Evolutionary conservation across 2,329 filamentous ascomycete genomes (phyloP).

Genomic region (Aspergillus sp.): DNA sequence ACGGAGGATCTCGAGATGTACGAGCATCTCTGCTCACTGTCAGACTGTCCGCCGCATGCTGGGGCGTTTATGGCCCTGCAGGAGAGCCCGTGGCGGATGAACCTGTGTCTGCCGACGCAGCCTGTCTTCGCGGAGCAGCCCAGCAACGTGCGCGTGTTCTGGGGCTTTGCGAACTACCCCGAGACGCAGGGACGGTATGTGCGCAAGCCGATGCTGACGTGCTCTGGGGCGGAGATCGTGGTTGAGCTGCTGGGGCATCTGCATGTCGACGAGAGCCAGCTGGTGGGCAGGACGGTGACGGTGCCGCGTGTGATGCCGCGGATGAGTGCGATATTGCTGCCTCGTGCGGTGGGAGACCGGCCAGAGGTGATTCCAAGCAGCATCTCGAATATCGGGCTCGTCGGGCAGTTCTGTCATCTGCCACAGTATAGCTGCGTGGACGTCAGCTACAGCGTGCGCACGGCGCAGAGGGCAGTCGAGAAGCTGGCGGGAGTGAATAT

Average conservation of each 20-base stretch:
- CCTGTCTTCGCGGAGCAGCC: conserved; percentile 43
- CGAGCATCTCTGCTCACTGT: conserved; percentile 20
- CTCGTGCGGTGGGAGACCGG: not conserved
- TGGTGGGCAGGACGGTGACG: not conserved
- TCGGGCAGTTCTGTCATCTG: not conserved
- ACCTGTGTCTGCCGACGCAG: conserved; percentile 41
- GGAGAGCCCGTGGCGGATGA: conserved; percentile 43
- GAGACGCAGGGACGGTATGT: conserved; percentile 36
- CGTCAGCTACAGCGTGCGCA: conserved; percentile 1
- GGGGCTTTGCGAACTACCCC: conserved; percentile 42
- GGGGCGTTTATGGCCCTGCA: conserved; percentile 38
- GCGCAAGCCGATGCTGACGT: conserved; percentile 41
- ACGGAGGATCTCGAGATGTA: conserved; percentile 31
- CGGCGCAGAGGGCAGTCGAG: not conserved
- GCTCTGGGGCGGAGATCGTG: conserved; percentile 42
- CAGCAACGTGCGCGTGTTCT: conserved; percentile 34
- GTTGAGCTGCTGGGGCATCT: conserved; percentile 4
- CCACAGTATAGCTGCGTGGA: conserved; percentile 1
- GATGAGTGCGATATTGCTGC: not conserved
- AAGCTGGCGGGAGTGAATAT: not conserved
- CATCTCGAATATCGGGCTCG: not conserved
- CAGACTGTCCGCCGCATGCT: conserved; percentile 31
- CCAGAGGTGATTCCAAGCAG: not conserved
- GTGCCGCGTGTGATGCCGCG: conserved; percentile 2
- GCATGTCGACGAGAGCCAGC: not conserved